Evolutionary conservation across 352 stramenopile genomes (phyloP).

Genomic region (Phytophthora tubulina): DNA sequence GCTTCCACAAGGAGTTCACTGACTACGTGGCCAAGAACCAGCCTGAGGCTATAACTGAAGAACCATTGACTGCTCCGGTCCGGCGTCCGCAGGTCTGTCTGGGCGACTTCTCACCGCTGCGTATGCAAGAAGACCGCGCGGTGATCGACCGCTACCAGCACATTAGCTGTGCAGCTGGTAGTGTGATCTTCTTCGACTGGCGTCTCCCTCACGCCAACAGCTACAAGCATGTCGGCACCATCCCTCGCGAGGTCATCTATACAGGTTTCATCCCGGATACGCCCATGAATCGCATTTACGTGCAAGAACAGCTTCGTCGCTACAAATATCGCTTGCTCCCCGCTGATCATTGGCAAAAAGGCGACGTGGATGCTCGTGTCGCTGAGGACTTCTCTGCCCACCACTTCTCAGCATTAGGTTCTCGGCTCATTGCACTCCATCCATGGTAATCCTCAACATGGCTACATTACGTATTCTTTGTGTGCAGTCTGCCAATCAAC

Average conservation of each 20-base stretch:
- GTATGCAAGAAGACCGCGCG: slow-evolving; percentile 82
- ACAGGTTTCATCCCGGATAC: slow-evolving; percentile 84
- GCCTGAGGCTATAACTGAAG: slow-evolving; percentile 18
- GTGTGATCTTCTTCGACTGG: slow-evolving; percentile 91
- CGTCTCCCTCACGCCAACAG: slow-evolving; percentile 90
- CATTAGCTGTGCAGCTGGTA: slow-evolving; percentile 70
- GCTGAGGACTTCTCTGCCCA: slow-evolving; percentile 72
- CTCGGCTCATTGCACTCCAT: slow-evolving; percentile 69
- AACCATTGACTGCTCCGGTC: slow-evolving; percentile 20
- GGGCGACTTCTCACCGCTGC: slow-evolving; percentile 89
- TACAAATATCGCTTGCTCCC: slow-evolving; percentile 73
- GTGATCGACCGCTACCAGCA: slow-evolving; percentile 81
- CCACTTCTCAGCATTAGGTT: slow-evolving; percentile 70
- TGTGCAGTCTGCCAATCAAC: slow-evolving; percentile 25
- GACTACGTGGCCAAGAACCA: slow-evolving; percentile 58
- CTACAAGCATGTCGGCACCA: slow-evolving; percentile 69
- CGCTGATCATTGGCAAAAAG: slow-evolving; percentile 84
- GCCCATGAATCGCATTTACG: slow-evolving; percentile 77
- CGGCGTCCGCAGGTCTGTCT: slow-evolving; percentile 80
- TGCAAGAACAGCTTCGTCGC: slow-evolving; percentile 74
- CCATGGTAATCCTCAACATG: slow-evolving; percentile 56
- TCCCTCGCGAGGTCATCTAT: slow-evolving; percentile 86
- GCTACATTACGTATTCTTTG: slow-evolving; percentile 35
- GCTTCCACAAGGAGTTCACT: slow-evolving; percentile 90
- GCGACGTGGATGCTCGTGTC: slow-evolving; percentile 60